Evolutionary conservation across 345 rosid species (phyloP).

Genomic region (Hypericum androsaemum): DNA sequence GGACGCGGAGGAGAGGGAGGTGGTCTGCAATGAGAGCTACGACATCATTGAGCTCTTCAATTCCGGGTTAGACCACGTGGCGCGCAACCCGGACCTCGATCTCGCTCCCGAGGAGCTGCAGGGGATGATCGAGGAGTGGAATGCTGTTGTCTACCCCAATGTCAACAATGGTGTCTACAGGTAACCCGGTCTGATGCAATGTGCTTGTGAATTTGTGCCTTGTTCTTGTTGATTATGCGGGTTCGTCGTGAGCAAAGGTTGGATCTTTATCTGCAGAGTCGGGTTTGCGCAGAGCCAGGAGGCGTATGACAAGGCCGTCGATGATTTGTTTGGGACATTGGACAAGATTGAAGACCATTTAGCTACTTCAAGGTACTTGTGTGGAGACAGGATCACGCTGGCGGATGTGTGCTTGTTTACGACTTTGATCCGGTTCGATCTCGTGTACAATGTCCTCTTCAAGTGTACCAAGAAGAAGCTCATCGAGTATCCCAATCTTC

Average conservation of each 20-base stretch:
- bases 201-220: neutral
- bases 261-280: conserved; percentile 29
- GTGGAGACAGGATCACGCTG: conserved; percentile 54
- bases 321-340: conserved; percentile 45
- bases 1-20: conserved; percentile 55
- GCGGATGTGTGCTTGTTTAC: conserved; percentile 79
- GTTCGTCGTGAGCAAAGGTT: neutral
- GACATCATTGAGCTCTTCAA: conserved; percentile 63
- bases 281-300: conserved; percentile 89
- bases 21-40: conserved; percentile 71
- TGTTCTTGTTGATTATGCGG: neutral
- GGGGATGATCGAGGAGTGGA: conserved; percentile 59
- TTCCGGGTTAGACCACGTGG: conserved; percentile 46
- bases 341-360: conserved; percentile 54
- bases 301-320: conserved; percentile 65
- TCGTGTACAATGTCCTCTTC: conserved; percentile 64
- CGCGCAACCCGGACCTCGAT: conserved; percentile 45
- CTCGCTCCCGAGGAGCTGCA: conserved; percentile 41
- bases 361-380: conserved; percentile 47
- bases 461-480: conserved; percentile 82
- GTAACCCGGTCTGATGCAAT: conserved; percentile 17
- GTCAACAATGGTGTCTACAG: conserved; percentile 83
- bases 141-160: conserved; percentile 55
- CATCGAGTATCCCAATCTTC: conserved; percentile 56
- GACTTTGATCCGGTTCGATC: conserved; percentile 72